Percentiles rank a stretch among this genome's conserved stretches.
Conservation (phyloP, 129 eudicot species). For the Pulicaria dysenterica region DNA sequence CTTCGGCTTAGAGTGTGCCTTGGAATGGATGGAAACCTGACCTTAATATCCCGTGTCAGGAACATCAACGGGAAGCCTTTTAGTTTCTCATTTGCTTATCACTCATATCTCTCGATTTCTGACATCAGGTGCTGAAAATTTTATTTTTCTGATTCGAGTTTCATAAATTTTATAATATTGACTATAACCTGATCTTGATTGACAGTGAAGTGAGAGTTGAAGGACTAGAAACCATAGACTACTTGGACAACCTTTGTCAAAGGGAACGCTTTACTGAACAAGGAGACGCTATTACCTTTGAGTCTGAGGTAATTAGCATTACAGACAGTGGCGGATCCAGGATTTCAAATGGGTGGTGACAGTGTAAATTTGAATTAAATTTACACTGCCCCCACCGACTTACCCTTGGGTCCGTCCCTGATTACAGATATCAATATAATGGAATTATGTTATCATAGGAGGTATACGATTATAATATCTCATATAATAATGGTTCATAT, state of each 20-base stretch:
- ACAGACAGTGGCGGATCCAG: too few relatives aligned
- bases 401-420: too few relatives aligned
- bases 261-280: slow-evolving; percentile 91
- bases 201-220: slow-evolving; percentile 94
- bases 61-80: slow-evolving; percentile 85
- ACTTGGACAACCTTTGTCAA: slow-evolving; percentile 65
- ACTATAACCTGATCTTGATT: slow-evolving; percentile 8
- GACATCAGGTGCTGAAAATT: slow-evolving; percentile 75
- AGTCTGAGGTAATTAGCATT: slow-evolving; percentile 63
- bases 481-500: neutral
- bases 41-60: slow-evolving; percentile 72
- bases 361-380: too few relatives aligned
- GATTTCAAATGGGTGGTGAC: too few relatives aligned
- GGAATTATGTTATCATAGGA: too few relatives aligned
- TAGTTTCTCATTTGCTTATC: slow-evolving; percentile 81
- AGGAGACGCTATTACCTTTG: slow-evolving; percentile 94
- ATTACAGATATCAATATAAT: too few relatives aligned
- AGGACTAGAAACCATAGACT: slow-evolving; percentile 93
- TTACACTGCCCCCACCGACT: too few relatives aligned
- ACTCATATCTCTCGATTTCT: slow-evolving; percentile 74
- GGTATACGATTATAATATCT: too few relatives aligned
- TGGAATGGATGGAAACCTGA: slow-evolving; percentile 61
- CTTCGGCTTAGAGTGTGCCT: slow-evolving; percentile 77
- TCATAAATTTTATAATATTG: neutral
- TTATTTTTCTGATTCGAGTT: neutral